Evolutionary conservation across 768 basidiomycete species (phyloP), one percentile per base, ranked within the genome.

Genomic region (Mycena amicta): DNA sequence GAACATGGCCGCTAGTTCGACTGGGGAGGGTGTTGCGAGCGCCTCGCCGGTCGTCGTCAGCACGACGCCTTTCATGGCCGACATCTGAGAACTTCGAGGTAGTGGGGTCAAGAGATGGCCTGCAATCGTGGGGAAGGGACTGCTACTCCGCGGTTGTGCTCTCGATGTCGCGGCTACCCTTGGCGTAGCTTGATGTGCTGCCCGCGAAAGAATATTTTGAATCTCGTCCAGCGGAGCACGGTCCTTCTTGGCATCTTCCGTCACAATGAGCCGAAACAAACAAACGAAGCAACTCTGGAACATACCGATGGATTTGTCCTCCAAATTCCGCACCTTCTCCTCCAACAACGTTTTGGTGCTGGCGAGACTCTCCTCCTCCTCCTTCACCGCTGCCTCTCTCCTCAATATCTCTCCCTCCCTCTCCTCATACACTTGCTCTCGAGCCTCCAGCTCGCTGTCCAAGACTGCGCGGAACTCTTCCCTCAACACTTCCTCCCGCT

Each of bases 61-160:
- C 28, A 94, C 79, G 37, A 94, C 89, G 2, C 92, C 86, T 68
- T 87, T 87, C 86, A 88, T 88, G 1, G 86, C 86, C 3, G 83
- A 84, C 2, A 76, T 77, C 29, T 76, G 68, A 23, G 63, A 69
- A 5, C 73, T 60, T 28, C 82, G 80, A 27, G 70, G 75, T 15
- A 81, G 71, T 0, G 89, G 88, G 2, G 88, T 89, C 46, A 82
- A 79, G 55, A 86, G 75, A 54, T 71, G 55, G n/a, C n/a, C n/a
- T n/a, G n/a, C n/a, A n/a, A n/a, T n/a, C n/a, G n/a, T n/a, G n/a
- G n/a, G n/a, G n/a, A n/a, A n/a, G n/a, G n/a, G n/a, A n/a, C n/a
- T n/a, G 12, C 68, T 68, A 26, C 50, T 69, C 37, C 63, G 47
- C 8, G 57, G 41, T 2, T 52, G 45, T 28, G 63, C 15, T 43